A percentile compares a stretch with the other conserved stretches of the same genome.
Evolutionary conservation across 305 asterid species (phyloP).

Genomic region (Fraxinus angustifolia): DNA sequence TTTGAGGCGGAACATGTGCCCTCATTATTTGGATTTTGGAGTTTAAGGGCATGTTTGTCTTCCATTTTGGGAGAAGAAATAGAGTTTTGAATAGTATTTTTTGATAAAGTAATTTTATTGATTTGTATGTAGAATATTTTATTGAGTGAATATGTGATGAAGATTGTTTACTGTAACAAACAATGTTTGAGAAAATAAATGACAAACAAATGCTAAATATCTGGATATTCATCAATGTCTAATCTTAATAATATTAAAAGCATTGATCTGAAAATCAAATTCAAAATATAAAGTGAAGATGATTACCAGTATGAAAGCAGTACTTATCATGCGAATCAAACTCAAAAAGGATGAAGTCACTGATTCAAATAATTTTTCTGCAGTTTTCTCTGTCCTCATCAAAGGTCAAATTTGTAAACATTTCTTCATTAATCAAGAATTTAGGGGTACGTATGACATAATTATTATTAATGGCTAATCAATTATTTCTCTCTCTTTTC

Average conservation of each 20-base stretch:
- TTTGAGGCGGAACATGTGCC: not conserved
- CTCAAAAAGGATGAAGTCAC: not conserved
- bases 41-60: not conserved
- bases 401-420: not conserved
- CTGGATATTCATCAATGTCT: not conserved
- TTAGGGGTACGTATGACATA: not conserved
- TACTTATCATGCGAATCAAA: not conserved
- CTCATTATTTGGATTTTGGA: not conserved
- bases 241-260: not conserved
- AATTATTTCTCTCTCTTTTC: not conserved
- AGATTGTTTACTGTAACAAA: too few relatives aligned
- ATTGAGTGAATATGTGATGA: too few relatives aligned
- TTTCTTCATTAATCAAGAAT: not conserved
- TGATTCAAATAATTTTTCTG: not conserved
- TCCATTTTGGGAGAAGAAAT: too few relatives aligned
- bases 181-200: too few relatives aligned
- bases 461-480: not conserved
- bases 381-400: not conserved
- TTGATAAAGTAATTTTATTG: too few relatives aligned
- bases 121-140: too few relatives aligned
- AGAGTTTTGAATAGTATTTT: too few relatives aligned
- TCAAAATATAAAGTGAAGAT: not conserved
- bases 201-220: not conserved
- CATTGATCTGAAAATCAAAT: not conserved
- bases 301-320: not conserved